Evolutionary conservation across 2,329 filamentous ascomycete genomes (phyloP).

Genomic region (Microsporum canis): DNA sequence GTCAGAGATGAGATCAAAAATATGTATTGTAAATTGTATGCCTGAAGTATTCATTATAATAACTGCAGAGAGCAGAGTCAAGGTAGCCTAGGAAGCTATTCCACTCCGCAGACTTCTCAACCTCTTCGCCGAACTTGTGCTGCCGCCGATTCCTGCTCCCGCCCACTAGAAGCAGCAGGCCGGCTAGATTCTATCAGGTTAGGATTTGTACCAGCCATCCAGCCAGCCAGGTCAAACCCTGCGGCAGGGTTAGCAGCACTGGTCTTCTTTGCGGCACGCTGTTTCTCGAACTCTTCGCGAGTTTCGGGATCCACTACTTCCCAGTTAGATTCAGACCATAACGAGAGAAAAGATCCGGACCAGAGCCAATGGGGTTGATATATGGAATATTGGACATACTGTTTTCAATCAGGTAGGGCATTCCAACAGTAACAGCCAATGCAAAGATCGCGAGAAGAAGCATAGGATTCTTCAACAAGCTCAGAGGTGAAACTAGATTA

Average conservation of each 20-base stretch:
- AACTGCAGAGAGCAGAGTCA: no score
- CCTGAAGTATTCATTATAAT: no score
- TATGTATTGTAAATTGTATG: no score
- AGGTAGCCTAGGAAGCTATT: background rate
- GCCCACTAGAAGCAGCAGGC: slow-evolving; percentile 18
- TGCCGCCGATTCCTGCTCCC: background rate
- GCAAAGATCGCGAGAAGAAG: slow-evolving; percentile 81
- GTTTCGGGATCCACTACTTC: slow-evolving; percentile 86
- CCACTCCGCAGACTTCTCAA: background rate
- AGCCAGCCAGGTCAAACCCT: slow-evolving; percentile 57
- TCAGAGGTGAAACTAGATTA: slow-evolving; percentile 58
- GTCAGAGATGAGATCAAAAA: no score
- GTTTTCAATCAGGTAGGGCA: slow-evolving; percentile 92
- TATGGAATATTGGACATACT: slow-evolving; percentile 49
- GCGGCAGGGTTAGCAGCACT: slow-evolving; percentile 41
- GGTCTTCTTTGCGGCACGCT: slow-evolving; percentile 42
- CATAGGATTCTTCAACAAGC: slow-evolving; percentile 88
- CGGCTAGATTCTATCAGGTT: slow-evolving; percentile 23
- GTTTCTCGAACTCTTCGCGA: slow-evolving; percentile 81
- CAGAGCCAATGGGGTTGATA: background rate
- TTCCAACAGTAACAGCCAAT: slow-evolving; percentile 73
- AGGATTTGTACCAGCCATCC: slow-evolving; percentile 49
- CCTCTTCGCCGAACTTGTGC: background rate
- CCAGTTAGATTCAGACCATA: background rate
- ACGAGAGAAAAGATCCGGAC: background rate